These are phyloP conservation scores for Aspergillus baeticus DNA, from an alignment of 495 filamentous ascomycete genomes.

Conservation along the genomic window DNA sequence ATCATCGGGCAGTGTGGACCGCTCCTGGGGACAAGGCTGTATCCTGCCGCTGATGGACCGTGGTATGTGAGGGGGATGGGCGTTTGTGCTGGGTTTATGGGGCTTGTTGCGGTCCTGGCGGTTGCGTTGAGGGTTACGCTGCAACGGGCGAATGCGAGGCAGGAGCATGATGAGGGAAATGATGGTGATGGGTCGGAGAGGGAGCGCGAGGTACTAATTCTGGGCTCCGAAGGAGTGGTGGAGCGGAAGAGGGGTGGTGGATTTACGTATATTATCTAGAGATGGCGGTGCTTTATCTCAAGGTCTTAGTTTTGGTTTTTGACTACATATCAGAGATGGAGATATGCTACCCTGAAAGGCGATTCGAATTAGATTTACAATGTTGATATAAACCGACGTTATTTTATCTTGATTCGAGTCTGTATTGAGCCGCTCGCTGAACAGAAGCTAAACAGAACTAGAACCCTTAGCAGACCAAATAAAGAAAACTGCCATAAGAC, in stretches of 20 bases:
- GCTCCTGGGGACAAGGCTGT: constrained; percentile 59
- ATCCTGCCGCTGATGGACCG: constrained; percentile 55
- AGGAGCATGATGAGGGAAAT: constrained; percentile 2
- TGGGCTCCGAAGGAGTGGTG: constrained; percentile 15
- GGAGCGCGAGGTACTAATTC: constrained; percentile 39
- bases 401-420: too few species aligned
- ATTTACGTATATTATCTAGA: constrained; percentile 35
- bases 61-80: constrained; percentile 60
- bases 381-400: too few species aligned
- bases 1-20: constrained; percentile 63
- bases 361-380: too few species aligned
- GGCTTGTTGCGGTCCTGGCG: constrained; percentile 45
- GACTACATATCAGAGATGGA: not conserved
- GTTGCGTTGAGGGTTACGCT: constrained; percentile 46
- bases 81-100: constrained; percentile 59
- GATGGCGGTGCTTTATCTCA: not conserved
- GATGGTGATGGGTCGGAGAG: constrained; percentile 19
- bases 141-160: constrained; percentile 46
- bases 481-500: too few species aligned
- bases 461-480: too few species aligned
- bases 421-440: too few species aligned
- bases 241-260: constrained; percentile 22
- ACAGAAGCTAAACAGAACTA: too few species aligned
- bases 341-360: not conserved
- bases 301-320: not conserved